A percentile compares a stretch with the other conserved stretches of the same genome.
These are phyloP conservation scores for Fraxinus platypoda DNA, from an alignment of 305 asterid genomes.

Conservation along the genomic window DNA sequence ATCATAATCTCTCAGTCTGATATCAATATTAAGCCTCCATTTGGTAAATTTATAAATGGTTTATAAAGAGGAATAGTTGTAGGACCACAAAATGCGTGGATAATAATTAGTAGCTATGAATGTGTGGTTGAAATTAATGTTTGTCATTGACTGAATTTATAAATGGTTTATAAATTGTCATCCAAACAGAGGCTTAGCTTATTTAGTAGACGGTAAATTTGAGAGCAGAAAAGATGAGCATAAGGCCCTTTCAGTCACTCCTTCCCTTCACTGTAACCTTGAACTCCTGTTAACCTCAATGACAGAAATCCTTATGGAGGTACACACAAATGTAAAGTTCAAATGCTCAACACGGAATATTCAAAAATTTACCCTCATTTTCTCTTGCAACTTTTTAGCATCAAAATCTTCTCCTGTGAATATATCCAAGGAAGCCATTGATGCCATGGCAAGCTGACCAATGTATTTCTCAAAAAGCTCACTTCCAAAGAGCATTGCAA, in stretches of 20 bases:
- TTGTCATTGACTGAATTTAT: no score
- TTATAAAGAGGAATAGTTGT: no score
- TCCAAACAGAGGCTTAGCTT: background rate
- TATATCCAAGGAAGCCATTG: slow-evolving; percentile 94
- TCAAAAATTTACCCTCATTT: slow-evolving; percentile 72
- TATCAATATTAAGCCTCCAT: no score
- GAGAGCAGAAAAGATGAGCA: background rate
- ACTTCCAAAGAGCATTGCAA: slow-evolving; percentile 99
- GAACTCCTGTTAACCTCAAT: background rate
- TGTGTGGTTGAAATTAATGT: no score
- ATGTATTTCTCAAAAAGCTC: slow-evolving; percentile 97
- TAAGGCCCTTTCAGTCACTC: background rate
- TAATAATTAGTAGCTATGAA: no score
- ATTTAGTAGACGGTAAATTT: background rate
- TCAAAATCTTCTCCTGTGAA: slow-evolving; percentile 78
- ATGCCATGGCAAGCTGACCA: slow-evolving; percentile 99
- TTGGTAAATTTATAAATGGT: no score
- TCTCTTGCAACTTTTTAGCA: slow-evolving; percentile 78
- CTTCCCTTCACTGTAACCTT: slow-evolving; percentile 8
- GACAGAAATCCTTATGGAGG: background rate
- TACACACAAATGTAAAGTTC: slow-evolving; percentile 10
- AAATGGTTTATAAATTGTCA: no score
- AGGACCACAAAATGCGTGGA: no score
- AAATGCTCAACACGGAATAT: background rate
- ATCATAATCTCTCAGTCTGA: no score